phyloP scores from a whole-genome alignment of 257 asterid species.

The Leptodermis oblonga region DNA sequence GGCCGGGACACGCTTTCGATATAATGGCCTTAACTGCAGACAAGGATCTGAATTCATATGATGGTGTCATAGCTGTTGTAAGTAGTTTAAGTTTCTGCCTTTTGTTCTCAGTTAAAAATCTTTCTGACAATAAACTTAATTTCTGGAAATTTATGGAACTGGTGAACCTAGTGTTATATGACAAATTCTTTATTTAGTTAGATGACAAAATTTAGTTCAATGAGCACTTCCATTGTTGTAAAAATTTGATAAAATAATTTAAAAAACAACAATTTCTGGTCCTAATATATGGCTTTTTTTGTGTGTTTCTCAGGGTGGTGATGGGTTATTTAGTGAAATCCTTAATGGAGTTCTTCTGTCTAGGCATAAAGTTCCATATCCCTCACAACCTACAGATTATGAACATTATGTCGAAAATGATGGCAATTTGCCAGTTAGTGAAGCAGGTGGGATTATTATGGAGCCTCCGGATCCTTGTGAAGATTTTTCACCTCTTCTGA shows the following conservation, averaged over 20 bases:
- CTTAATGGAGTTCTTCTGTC: constrained; percentile 80
- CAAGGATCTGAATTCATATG: constrained; percentile 64
- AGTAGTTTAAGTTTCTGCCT: constrained; percentile 37
- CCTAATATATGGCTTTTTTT: constrained; percentile 15
- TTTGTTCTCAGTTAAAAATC: not conserved
- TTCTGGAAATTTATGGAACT: not conserved
- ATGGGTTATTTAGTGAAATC: constrained; percentile 90
- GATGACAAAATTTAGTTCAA: not conserved
- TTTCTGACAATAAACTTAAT: not conserved
- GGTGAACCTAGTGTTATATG: not conserved
- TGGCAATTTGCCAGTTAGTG: constrained; percentile 28
- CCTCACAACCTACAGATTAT: constrained; percentile 57
- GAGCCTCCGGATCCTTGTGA: constrained; percentile 45
- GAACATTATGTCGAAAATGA: constrained; percentile 37
- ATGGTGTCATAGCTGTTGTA: constrained; percentile 92
- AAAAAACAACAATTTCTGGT: not conserved
- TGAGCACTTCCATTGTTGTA: not conserved
- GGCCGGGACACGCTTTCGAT: constrained; percentile 87
- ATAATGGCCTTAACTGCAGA: constrained; percentile 61
- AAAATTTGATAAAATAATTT: not conserved
- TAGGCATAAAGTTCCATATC: constrained; percentile 82
- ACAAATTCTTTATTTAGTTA: too few species aligned
- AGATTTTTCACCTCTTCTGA: constrained; percentile 66
- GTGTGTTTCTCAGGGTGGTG: constrained; percentile 75
- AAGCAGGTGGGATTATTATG: constrained; percentile 30